Base-by-base conservation (phyloP, 169 alveolate species). In the Amoebophrya sp. region DNA sequence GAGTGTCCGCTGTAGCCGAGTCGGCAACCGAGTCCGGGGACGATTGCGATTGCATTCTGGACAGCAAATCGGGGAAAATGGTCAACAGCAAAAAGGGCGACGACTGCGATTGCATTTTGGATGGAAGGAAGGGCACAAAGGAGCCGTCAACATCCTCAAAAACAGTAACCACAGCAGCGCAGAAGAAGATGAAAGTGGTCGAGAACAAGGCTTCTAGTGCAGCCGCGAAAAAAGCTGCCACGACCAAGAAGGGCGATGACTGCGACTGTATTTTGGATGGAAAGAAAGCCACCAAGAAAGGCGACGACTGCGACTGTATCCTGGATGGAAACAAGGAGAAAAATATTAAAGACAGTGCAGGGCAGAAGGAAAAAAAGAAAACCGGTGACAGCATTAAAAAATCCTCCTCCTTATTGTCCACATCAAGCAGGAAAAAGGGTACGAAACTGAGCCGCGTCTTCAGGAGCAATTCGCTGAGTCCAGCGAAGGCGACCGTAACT, bases 31-130 rank as follows among this genome's bases (percentile, higher is more conserved):
- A 66, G 10, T 7, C 1, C 32, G 83, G 83, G 10, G 83, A 66
- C 83, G 83, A 66, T 66, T 66, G 83, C 32, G 83, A 66, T 25
- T 66, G 83, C 83, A 66, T 66, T n/a, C 83, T 66, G 32, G 83
- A 66, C 35, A 25, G 83, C 32, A 18, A n/a, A 3, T 18, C 83
- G 35, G 83, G 29, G 29, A 66, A 18, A 25, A 25, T n/a, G 83
- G 29, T 66, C 29, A 7, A 47, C 83, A 25, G 32, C 1, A 66
- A 66, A 25, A 7, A 25, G 35, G 83, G 83, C 32, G 83, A 66
- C 35, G 83, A 66, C 35, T 66, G 83, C 83, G 83, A 66, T 25
- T 66, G 83, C 35, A 66, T 66, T n/a, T 25, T 66, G 32, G 83
- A 25, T 66, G 83, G 83, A 2, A n/a, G n/a, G n/a, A 25, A 25